Evolutionary conservation across 2,329 filamentous ascomycete genomes (phyloP).

Genomic region (Aspergillus pseudotamarii): DNA sequence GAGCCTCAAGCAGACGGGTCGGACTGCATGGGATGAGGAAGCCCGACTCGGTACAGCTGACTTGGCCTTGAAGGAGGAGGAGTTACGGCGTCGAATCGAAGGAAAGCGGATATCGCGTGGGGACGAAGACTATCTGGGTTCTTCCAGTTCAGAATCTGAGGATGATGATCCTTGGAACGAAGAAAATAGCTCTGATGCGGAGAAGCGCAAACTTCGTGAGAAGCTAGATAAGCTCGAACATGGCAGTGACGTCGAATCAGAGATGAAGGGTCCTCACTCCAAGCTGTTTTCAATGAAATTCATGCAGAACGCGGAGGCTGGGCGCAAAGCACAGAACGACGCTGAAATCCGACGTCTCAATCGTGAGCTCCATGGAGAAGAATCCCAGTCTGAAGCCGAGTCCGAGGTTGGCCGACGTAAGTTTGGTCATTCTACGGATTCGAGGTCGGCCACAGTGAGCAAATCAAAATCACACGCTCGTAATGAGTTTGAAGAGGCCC

Average conservation of each 20-base stretch:
- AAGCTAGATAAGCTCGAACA: constrained; percentile 54
- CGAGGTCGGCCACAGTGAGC: constrained; percentile 32
- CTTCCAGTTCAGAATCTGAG: constrained; percentile 65
- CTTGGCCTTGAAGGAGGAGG: constrained; percentile 80
- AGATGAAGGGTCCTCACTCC: constrained; percentile 55
- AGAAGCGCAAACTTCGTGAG: constrained; percentile 39
- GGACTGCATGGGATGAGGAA: constrained; percentile 85
- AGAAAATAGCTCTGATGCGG: constrained; percentile 46
- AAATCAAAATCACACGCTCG: constrained; percentile 34
- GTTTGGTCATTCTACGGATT: constrained; percentile 39
- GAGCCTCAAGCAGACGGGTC: constrained; percentile 74
- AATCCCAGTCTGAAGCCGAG: constrained; percentile 57
- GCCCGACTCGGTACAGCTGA: constrained; percentile 77
- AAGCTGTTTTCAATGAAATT: constrained; percentile 86
- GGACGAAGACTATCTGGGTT: constrained; percentile 55
- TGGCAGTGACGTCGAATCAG: constrained; percentile 44
- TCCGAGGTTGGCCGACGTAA: constrained; percentile 66
- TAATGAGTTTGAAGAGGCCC: constrained; percentile 65
- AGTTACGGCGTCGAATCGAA: constrained; percentile 76
- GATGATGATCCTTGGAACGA: constrained; percentile 62
- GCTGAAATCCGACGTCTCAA: constrained; percentile 71
- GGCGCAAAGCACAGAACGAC: constrained; percentile 77
- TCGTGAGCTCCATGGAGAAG: constrained; percentile 67
- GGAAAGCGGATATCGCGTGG: constrained; percentile 68
- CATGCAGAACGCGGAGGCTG: constrained; percentile 86